A percentile compares a stretch with the other conserved stretches of the same genome.
phyloP scores from a whole-genome alignment of 768 basidiomycete species.

The Coprinopsis cinerea region DNA sequence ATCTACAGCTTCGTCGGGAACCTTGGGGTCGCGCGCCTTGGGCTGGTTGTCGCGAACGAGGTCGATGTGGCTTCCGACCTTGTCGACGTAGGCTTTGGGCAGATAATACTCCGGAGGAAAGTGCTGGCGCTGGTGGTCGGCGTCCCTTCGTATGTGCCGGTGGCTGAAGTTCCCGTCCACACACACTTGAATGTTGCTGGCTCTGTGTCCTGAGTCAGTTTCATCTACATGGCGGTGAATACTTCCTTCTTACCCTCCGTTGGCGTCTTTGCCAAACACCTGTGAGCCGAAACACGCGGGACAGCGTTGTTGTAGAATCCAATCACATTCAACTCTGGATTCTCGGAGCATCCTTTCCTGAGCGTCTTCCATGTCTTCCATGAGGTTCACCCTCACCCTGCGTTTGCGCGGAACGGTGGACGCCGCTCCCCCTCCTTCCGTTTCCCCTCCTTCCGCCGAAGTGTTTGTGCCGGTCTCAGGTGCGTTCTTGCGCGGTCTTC shows the following conservation, averaged over 20 bases:
- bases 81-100: conserved; percentile 2
- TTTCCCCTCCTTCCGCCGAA: too few species aligned
- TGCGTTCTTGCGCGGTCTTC: too few species aligned
- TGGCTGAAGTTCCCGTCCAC: conserved; percentile 37
- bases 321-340: too few species aligned
- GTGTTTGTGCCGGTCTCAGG: too few species aligned
- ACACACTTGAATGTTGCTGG: conserved; percentile 31
- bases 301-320: conserved; percentile 22
- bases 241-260: too few species aligned
- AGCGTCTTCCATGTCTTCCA: too few species aligned
- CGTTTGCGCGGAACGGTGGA: too few species aligned
- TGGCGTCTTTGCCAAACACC: too few species aligned
- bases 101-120: not conserved
- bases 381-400: too few species aligned
- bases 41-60: not conserved
- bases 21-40: not conserved
- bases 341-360: too few species aligned
- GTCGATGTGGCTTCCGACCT: not conserved
- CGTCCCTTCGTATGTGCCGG: conserved; percentile 18
- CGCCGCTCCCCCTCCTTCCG: too few species aligned
- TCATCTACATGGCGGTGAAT: conserved; percentile 4
- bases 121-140: not conserved
- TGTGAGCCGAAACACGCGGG: conserved; percentile 29
- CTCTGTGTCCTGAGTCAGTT: conserved; percentile 14
- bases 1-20: conserved; percentile 7